Evolutionary conservation across 768 basidiomycete genomes (phyloP), one percentile per base, ranked within the genome.

Genomic region (Boletus rubescentipes): DNA sequence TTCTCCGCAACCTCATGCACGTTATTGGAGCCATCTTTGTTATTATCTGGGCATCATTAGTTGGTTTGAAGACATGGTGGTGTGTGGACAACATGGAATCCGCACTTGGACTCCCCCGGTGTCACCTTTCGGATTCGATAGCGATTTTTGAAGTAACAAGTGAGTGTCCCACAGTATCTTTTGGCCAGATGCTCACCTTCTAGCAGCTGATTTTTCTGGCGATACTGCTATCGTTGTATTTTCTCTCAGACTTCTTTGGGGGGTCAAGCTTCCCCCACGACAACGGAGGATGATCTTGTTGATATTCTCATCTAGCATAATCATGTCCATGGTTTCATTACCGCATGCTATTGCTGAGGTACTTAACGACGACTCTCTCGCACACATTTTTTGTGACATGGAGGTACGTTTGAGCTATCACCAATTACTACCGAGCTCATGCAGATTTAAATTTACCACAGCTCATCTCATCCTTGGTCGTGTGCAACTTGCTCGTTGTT

Each of bases 211-310:
- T 51, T 23, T 31, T 14, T 29, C 26, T 26, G 42, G 53, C 4
- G 55, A 65, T 4, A 12, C 47, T 2, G 52, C 29, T 11, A 40
- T 58, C 31, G 41, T 56, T 14, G 3, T 20, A 2, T 34, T 47
- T 11, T 47, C 52, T 1, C 30, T 61, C 23, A 58, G 53, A 31
- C 48, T 62, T 11, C 51, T 62, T 39, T 59, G 61, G 61, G 20
- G 41, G 14, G 39, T 55, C 26, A 55, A 42, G 20, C 57, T 62
- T 42, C 61, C 61, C 7, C 41, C 9, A 23, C 31, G 49, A 43
- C 57, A 59, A 21, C 61, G 46, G n/a, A 47, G 44, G 34, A 62
- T 62, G 61, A 46, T 55, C 11, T 6, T 62, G 8, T 46, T 15
- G 31, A 21, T 55, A n/a, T 62, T 62, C 36, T n/a, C 51, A 4